Evolutionary conservation across 805 yeast genomes (phyloP).

Genomic region (Priceomyces melissophilus): DNA sequence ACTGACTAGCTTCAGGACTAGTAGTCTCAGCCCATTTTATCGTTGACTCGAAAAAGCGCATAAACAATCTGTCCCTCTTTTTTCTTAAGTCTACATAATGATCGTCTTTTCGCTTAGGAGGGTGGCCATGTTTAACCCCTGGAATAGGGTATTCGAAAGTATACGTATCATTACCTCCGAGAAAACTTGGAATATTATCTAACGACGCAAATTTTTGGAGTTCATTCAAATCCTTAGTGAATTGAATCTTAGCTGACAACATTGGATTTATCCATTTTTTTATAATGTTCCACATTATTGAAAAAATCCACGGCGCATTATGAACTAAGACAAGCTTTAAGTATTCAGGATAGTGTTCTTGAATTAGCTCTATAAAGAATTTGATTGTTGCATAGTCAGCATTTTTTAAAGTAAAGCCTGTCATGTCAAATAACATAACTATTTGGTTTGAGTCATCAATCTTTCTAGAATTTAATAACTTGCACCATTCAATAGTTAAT

Average conservation of each 20-base stretch:
- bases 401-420: slow-evolving; percentile 82
- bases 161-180: slow-evolving; percentile 62
- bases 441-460: slow-evolving; percentile 62
- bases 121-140: background rate
- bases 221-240: slow-evolving; percentile 66
- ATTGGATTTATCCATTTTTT: slow-evolving; percentile 94
- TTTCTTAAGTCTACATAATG: slow-evolving; percentile 37
- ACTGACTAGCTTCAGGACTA: slow-evolving; percentile 45
- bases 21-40: slow-evolving; percentile 73
- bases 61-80: slow-evolving; percentile 54
- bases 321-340: slow-evolving; percentile 81
- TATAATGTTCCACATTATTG: slow-evolving; percentile 90
- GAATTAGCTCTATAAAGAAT: slow-evolving; percentile 83
- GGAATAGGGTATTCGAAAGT: slow-evolving; percentile 6
- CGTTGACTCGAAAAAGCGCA: slow-evolving; percentile 61
- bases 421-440: slow-evolving; percentile 79
- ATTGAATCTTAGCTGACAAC: slow-evolving; percentile 81
- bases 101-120: slow-evolving; percentile 30
- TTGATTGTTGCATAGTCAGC: slow-evolving; percentile 93
- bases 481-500: slow-evolving; percentile 74
- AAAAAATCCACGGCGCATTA: slow-evolving; percentile 96
- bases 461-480: slow-evolving; percentile 55
- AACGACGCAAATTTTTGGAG: slow-evolving; percentile 55
- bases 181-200: slow-evolving; percentile 54
- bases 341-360: slow-evolving; percentile 95